phyloP scores from a whole-genome alignment of 2,329 filamentous ascomycete species.

The Fusarium mangiferae region DNA sequence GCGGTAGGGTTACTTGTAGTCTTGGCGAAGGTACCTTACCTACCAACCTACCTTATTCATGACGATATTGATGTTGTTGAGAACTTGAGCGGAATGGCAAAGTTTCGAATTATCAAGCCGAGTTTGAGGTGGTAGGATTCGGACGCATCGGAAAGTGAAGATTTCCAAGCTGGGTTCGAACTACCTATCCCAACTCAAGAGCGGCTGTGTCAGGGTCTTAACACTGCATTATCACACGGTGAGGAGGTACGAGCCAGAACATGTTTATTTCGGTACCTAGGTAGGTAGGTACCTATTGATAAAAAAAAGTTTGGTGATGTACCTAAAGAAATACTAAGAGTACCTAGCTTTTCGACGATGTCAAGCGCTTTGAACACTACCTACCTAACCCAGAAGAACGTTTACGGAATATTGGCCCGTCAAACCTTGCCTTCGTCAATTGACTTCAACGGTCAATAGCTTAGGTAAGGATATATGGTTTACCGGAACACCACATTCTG shows the following conservation, averaged over 20 bases:
- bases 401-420: background rate
- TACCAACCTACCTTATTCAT: background rate
- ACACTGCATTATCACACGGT: background rate
- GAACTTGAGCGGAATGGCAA: background rate
- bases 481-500: background rate
- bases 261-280: background rate
- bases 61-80: background rate
- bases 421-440: background rate
- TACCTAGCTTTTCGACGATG: background rate
- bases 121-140: slow-evolving; percentile 6
- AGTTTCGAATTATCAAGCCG: background rate
- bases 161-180: background rate
- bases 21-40: slow-evolving; percentile 14
- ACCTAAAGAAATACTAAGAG: background rate
- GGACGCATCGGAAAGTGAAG: slow-evolving; percentile 27
- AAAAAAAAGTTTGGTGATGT: background rate
- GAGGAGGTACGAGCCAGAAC: background rate
- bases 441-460: background rate
- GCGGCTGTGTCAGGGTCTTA: background rate
- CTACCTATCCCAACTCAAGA: background rate
- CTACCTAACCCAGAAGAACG: background rate
- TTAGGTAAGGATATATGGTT: background rate
- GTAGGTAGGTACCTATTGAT: background rate
- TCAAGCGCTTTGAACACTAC: background rate
- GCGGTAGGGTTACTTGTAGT: slow-evolving; percentile 32